These are phyloP conservation scores for Microdochium nivale DNA, from an alignment of 2,329 filamentous ascomycete species.

Conservation along the genomic window DNA sequence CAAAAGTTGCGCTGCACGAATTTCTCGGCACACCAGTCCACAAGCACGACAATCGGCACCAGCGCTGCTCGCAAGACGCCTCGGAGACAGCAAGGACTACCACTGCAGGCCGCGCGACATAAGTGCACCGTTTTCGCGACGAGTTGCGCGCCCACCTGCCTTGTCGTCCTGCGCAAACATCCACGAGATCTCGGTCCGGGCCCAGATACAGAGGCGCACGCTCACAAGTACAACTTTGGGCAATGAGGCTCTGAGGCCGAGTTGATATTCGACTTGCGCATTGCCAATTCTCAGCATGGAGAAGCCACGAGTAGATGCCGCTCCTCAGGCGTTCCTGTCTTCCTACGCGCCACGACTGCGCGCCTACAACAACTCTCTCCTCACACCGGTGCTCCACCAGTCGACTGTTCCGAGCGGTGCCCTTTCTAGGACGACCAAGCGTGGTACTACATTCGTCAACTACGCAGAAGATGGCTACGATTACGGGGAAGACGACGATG, in stretches of 20 bases:
- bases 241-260: background rate
- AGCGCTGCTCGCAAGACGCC: too few relatives aligned
- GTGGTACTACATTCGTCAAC: constrained; percentile 93
- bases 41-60: background rate
- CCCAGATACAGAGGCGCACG: too few relatives aligned
- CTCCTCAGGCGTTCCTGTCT: constrained; percentile 80
- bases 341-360: constrained; percentile 87
- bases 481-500: constrained; percentile 63
- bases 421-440: constrained; percentile 81
- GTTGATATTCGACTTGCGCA: background rate
- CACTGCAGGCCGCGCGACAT: too few relatives aligned
- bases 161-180: too few relatives aligned
- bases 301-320: constrained; percentile 23
- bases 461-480: constrained; percentile 96
- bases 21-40: background rate
- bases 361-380: constrained; percentile 82
- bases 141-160: too few relatives aligned
- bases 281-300: constrained; percentile 30
- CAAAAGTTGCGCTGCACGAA: background rate
- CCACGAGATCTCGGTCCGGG: too few relatives aligned
- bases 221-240: background rate
- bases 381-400: constrained; percentile 76
- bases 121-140: too few relatives aligned
- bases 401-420: constrained; percentile 57
- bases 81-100: too few relatives aligned